Base-by-base conservation (phyloP, 2,329 filamentous ascomycete species). In the Trichoderma hamatum region DNA sequence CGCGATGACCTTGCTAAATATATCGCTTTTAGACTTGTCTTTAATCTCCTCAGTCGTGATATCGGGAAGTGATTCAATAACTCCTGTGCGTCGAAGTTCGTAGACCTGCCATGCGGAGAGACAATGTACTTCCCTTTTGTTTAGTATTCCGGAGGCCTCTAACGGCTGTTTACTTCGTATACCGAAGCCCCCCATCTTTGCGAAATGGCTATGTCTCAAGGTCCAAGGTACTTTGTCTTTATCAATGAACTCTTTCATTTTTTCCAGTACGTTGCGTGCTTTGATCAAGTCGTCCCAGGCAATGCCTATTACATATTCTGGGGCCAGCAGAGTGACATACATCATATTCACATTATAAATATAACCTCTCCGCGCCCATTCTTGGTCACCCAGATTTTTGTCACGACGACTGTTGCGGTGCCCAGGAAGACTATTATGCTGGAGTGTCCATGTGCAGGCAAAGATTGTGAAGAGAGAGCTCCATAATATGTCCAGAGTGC, bases 161-260 rank as follows among this genome's bases (percentile, higher is more conserved):
- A 16, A 39, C 13, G 4, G 39, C 36, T 19, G 16, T 3, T 32
- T 54, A 14, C 11, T 21, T 19, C 24, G 51, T 7, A 66, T 34
- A 14, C 32, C 26, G 2, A 66, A 66, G 4, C 63, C 63, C 2
- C 63, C 63, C 63, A 66, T 66, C 13, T 34, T 49, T 14, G 63
- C 52, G 14, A n/a, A 36, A 28, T 58, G 49, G n/a, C 32, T 46
- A 4, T 66, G 63, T 0, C 1, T n/a, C 7, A 49, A 9, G 5
- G 13, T 30, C 63, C 52, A 66, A 2, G 19, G 2, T 1, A 66
- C 36, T 1, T 10, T 1, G 2, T 66, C n/a, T n/a, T n/a, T n/a
- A 26, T 0, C 26, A 1, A 3, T 1, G 1, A 5, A 36, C 62
- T 1, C 13, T 21, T 39, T 14, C 32, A 65, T 51, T 1, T 5